phyloP scores from a whole-genome alignment of 305 asterid genomes.

The Caryopteris hybrid region DNA sequence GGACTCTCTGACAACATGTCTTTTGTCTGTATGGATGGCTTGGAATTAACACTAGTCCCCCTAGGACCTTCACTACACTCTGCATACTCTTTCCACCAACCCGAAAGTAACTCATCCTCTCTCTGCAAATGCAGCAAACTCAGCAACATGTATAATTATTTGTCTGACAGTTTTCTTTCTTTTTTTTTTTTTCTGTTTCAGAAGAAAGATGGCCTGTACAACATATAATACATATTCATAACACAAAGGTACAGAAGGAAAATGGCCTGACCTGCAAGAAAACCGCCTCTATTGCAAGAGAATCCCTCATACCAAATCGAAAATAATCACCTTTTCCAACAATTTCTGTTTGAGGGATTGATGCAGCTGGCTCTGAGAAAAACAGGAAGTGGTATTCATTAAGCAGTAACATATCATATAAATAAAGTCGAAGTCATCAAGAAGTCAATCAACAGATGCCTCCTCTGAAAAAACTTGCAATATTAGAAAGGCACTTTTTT shows the following conservation, averaged over 20 bases:
- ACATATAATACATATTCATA: not conserved
- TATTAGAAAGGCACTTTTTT: not conserved
- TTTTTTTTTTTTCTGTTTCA: not conserved
- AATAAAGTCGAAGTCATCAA: not conserved
- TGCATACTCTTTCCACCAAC: conserved; percentile 97
- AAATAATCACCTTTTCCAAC: conserved; percentile 94
- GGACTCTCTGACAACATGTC: conserved; percentile 30
- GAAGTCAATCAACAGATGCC: not conserved
- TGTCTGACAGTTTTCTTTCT: not conserved
- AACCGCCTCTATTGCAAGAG: conserved; percentile 96
- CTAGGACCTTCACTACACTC: conserved; percentile 93
- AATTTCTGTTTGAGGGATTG: conserved; percentile 72
- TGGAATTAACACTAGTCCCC: conserved; percentile 35
- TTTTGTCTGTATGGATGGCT: conserved; percentile 19
- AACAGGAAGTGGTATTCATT: conserved; percentile 6
- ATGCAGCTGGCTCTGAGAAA: conserved; percentile 78
- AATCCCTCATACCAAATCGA: conserved; percentile 98
- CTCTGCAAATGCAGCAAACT: conserved; percentile 40
- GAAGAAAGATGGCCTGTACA: conserved; percentile 4
- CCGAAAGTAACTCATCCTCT: conserved; percentile 85
- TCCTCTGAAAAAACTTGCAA: conserved; percentile 3
- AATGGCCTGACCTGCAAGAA: conserved; percentile 76
- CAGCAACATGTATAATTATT: conserved; percentile 12
- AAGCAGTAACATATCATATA: not conserved
- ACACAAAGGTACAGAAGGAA: conserved; percentile 3